phyloP scores from a whole-genome alignment of 306 rosid genomes.

The Medicago truncatula region DNA sequence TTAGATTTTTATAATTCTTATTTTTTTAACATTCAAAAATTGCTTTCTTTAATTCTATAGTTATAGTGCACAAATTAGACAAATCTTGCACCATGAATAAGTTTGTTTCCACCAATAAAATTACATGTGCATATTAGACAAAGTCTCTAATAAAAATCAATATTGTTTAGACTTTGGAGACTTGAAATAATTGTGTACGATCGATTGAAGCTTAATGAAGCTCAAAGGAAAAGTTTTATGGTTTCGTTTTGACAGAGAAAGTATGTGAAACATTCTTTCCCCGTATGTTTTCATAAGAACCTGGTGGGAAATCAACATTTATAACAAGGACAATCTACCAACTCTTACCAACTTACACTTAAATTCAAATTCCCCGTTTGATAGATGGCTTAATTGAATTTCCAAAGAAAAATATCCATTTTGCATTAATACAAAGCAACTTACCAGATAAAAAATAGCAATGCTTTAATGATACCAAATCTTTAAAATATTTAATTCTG shows the following conservation, averaged over 20 bases:
- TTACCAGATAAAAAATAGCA: conserved; percentile 1
- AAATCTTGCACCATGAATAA: too few relatives aligned
- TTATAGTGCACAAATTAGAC: too few relatives aligned
- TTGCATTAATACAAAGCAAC: conserved; percentile 13
- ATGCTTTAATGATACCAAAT: not conserved
- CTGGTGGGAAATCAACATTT: conserved; percentile 26
- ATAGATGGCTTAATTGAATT: conserved; percentile 8
- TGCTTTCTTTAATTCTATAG: too few relatives aligned
- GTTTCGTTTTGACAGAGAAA: not conserved
- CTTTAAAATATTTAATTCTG: conserved; percentile 19
- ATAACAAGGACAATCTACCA: not conserved
- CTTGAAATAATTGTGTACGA: not conserved
- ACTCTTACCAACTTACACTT: conserved; percentile 8
- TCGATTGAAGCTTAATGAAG: too few relatives aligned
- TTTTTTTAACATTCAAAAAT: too few relatives aligned
- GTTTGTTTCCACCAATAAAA: too few relatives aligned
- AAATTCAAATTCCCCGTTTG: not conserved
- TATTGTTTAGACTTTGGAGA: not conserved
- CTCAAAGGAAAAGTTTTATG: too few relatives aligned
- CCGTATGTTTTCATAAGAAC: not conserved
- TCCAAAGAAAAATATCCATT: conserved; percentile 3
- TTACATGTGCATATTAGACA: too few relatives aligned
- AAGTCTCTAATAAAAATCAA: too few relatives aligned
- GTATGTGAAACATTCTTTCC: not conserved
- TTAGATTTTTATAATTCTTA: not conserved